Conservation (phyloP, 2,329 filamentous ascomycete genomes). For the Ophiostoma montium region DNA sequence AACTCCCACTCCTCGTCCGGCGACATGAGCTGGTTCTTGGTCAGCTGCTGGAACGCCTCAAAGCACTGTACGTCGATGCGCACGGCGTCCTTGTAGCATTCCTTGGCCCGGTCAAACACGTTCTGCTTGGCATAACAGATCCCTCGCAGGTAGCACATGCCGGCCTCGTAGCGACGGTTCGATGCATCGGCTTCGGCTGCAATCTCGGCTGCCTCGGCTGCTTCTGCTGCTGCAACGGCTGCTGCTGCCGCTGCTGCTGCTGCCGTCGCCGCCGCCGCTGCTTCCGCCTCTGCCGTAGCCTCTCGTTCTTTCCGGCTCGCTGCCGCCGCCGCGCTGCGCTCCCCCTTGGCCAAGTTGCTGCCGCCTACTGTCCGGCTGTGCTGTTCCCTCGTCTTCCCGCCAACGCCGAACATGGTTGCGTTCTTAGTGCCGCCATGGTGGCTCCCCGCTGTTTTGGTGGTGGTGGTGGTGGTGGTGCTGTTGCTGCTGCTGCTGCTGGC, state of each 20-base stretch:
- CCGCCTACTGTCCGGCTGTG: slow-evolving; percentile 1
- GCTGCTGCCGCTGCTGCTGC: slow-evolving; percentile 4
- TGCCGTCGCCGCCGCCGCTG: not conserved
- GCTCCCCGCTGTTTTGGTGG: not conserved
- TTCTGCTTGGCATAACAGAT: slow-evolving; percentile 96
- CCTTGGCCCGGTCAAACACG: slow-evolving; percentile 89
- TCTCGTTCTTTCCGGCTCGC: slow-evolving; percentile 18
- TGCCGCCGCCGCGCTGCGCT: slow-evolving; percentile 18
- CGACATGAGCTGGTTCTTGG: slow-evolving; percentile 86
- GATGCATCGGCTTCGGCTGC: slow-evolving; percentile 12
- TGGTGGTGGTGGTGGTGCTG: not conserved
- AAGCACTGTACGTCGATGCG: slow-evolving; percentile 96
- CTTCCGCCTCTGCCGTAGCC: slow-evolving; percentile 1
- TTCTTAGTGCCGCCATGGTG: slow-evolving; percentile 2
- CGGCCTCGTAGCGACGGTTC: slow-evolving; percentile 78
- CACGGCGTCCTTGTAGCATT: slow-evolving; percentile 96
- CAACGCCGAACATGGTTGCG: not conserved
- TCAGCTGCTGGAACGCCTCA: slow-evolving; percentile 93
- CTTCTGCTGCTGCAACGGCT: slow-evolving; percentile 3
- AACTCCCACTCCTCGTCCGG: slow-evolving; percentile 86
- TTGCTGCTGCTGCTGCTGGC: not conserved
- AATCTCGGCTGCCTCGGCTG: slow-evolving; percentile 4
- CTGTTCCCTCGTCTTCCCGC: slow-evolving; percentile 9
- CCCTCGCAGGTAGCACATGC: slow-evolving; percentile 91
- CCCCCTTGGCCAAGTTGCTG: slow-evolving; percentile 3